These are phyloP conservation scores for Linnemannia exigua DNA, from an alignment of 192 early-diverging fungal species.

Conservation along the genomic window DNA sequence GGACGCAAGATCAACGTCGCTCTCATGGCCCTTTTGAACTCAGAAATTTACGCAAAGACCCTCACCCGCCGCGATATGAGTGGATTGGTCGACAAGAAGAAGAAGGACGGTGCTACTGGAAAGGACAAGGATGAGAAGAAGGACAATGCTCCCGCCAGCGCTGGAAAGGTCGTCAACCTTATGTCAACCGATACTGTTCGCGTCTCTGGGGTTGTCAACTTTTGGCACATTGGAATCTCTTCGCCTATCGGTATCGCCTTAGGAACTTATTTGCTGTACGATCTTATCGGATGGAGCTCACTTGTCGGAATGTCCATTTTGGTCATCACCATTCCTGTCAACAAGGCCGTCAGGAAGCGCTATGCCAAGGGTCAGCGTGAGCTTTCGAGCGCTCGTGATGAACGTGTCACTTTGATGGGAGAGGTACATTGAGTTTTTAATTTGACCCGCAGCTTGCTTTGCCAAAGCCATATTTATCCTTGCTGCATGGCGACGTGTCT, in stretches of 20 bases:
- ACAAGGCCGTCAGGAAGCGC: conserved; percentile 48
- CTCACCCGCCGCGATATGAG: conserved; percentile 66
- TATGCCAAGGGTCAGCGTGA: conserved; percentile 67
- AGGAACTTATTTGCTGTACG: conserved; percentile 78
- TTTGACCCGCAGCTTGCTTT: background rate
- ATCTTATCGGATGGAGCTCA: conserved; percentile 84
- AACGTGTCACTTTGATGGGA: conserved; percentile 71
- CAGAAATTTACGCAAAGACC: conserved; percentile 78
- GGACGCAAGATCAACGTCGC: conserved; percentile 66
- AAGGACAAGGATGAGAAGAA: conserved; percentile 41
- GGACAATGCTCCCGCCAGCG: conserved; percentile 54
- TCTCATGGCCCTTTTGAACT: conserved; percentile 65
- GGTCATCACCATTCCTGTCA: conserved; percentile 52
- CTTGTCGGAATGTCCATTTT: conserved; percentile 80
- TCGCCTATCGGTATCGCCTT: conserved; percentile 74
- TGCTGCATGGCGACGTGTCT: background rate
- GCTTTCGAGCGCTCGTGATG: conserved; percentile 72
- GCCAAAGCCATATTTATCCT: background rate
- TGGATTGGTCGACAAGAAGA: conserved; percentile 50
- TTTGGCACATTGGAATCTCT: conserved; percentile 67
- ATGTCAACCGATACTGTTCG: conserved; percentile 81
- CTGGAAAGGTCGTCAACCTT: conserved; percentile 81
- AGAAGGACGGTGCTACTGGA: conserved; percentile 11
- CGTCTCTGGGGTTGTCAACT: conserved; percentile 66
- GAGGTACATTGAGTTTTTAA: conserved; percentile 60